Evolutionary conservation across 176 grass and related monocot species (phyloP), one percentile per base, ranked within the genome.

Genomic region (Thalia dealbata): DNA sequence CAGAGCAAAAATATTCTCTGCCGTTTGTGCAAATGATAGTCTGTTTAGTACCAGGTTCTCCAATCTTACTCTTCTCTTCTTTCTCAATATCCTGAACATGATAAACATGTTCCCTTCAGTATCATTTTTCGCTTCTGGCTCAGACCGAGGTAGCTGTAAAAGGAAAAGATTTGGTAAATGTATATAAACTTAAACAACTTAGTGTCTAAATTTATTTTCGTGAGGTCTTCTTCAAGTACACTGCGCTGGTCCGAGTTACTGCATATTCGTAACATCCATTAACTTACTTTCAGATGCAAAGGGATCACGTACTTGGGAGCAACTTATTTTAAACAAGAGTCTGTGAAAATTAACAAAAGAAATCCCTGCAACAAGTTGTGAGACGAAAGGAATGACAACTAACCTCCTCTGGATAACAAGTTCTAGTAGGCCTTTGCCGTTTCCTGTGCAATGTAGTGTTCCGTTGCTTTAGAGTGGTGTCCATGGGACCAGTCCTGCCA

Each of bases 1-100:
- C 35, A 97, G 48, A 0, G 89, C 84, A 80, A 96, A 96, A 63
- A 97, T 80, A 73, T 97, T 97, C 79, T 97, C 93, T 51, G 92
- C 85, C 1, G 93, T 92, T 85, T 97, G 93, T 12, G 93, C 93
- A 82, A 97, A 97, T 24, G 93, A 97, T 68, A 56, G 48, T 65
- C 87, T 87, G 64, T 97, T 97, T 73, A 97, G 75, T 32, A 97
- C 87, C 80, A 96, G 78, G 50, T 74, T 90, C 74, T 97, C 89
- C 14, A 92, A 43, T 64, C 79, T 84, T 58, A 64, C 79, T 60
- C 52, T 78, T 76, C 83, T 96, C 61, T 82, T 88, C 67, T 61
- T 79, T 80, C 89, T 79, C 75, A 97, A 71, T 26, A 84, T 79
- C 55, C 92, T 76, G 88, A 97, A 97, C 63, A 97, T 70, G 29